These are phyloP conservation scores for Porphyra umbilicalis DNA, from an alignment of 31 red algal genomes.

Conservation along the genomic window DNA sequence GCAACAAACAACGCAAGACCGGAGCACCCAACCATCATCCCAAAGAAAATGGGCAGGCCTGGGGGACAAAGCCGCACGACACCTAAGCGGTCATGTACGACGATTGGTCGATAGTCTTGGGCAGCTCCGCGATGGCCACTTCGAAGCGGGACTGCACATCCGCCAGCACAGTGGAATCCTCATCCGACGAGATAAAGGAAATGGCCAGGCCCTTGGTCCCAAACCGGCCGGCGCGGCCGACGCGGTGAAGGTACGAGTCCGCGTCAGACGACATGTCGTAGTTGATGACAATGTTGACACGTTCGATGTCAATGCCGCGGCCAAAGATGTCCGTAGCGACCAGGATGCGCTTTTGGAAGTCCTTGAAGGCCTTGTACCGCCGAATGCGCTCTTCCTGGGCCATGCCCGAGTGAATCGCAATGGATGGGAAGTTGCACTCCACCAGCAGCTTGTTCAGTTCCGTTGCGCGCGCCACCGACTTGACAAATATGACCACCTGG, in stretches of 20 bases:
- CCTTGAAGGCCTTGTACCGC: conserved; percentile 94
- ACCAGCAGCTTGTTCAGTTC: conserved; percentile 81
- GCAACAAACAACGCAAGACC: not conserved
- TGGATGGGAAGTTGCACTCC: conserved; percentile 95
- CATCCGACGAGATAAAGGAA: conserved; percentile 77
- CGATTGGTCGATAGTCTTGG: conserved; percentile 76
- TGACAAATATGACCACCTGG: conserved; percentile 98
- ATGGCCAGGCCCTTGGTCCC: conserved; percentile 93
- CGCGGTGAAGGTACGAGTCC: conserved; percentile 84
- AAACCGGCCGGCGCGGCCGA: conserved; percentile 86
- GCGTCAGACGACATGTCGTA: conserved; percentile 85
- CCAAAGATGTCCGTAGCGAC: conserved; percentile 95
- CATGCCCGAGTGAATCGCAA: conserved; percentile 85
- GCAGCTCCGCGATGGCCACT: conserved; percentile 83
- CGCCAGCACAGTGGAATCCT: conserved; percentile 70
- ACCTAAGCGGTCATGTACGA: conserved; percentile 92
- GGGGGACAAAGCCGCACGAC: not conserved
- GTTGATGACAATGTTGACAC: conserved; percentile 97
- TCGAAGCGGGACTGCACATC: conserved; percentile 93
- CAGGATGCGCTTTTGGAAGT: conserved; percentile 88
- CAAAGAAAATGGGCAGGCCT: not conserved
- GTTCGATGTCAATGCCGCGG: conserved; percentile 90
- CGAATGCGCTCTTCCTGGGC: conserved; percentile 85
- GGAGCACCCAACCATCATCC: not conserved
- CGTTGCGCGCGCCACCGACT: conserved; percentile 68